Percentiles rank a stretch among this genome's conserved stretches.
phyloP scores from a whole-genome alignment of 2,329 filamentous ascomycete species.

The Stemphylium vesicarium region DNA sequence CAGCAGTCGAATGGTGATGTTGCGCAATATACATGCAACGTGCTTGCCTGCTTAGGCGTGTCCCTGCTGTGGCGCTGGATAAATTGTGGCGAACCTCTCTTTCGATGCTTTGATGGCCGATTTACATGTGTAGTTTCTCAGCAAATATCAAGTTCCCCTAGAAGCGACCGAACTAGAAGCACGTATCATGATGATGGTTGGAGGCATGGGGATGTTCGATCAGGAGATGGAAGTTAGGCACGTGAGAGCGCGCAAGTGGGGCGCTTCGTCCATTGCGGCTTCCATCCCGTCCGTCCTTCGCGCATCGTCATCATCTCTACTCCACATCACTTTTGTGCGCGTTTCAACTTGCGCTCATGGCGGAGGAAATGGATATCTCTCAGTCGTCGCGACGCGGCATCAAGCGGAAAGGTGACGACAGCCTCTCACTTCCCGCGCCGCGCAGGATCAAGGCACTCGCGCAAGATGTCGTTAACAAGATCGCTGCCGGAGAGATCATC shows the following conservation, averaged over 20 bases:
- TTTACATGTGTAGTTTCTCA: neutral
- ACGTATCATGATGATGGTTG: neutral
- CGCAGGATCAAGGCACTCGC: slow-evolving; percentile 76
- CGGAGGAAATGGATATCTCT: slow-evolving; percentile 39
- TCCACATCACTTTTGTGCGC: slow-evolving; percentile 1
- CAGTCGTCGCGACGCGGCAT: slow-evolving; percentile 40
- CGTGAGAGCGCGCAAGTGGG: slow-evolving; percentile 30
- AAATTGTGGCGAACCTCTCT: neutral
- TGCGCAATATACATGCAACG: neutral
- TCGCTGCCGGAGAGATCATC: slow-evolving; percentile 97
- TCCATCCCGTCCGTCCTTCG: slow-evolving; percentile 2
- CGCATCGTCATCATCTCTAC: slow-evolving; percentile 11
- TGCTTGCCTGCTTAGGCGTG: neutral
- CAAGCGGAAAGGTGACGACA: slow-evolving; percentile 46
- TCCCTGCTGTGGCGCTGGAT: neutral
- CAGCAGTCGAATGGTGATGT: neutral
- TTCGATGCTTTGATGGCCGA: neutral
- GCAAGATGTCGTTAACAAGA: slow-evolving; percentile 95
- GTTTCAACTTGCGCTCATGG: slow-evolving; percentile 23
- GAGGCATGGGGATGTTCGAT: neutral
- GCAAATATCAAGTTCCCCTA: no score
- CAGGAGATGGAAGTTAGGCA: neutral
- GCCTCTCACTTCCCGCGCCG: slow-evolving; percentile 44
- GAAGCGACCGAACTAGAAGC: neutral
- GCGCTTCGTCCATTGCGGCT: slow-evolving; percentile 22